A percentile compares a stretch with the other conserved stretches of the same genome.
These are phyloP conservation scores for Colletotrichum godetiae DNA, from an alignment of 2,329 filamentous ascomycete species.

Conservation along the genomic window DNA sequence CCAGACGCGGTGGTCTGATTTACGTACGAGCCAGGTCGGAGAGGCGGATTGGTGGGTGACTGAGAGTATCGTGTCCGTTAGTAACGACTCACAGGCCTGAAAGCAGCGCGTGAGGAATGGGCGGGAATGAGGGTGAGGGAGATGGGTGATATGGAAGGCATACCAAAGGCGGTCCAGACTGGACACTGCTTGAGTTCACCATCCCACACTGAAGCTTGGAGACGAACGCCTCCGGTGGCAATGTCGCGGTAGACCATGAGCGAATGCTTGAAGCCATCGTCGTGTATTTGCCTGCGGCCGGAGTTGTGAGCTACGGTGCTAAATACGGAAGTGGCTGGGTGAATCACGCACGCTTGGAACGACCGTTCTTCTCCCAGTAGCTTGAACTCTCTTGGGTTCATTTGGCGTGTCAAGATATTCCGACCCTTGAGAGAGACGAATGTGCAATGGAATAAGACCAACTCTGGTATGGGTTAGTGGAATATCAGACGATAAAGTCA, in stretches of 20 bases:
- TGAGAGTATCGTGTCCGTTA: constrained; percentile 40
- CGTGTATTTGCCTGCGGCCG: constrained; percentile 61
- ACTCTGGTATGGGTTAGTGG: constrained; percentile 53
- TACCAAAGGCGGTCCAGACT: constrained; percentile 74
- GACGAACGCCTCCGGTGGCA: constrained; percentile 59
- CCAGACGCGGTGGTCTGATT: constrained; percentile 59
- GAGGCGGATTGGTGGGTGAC: constrained; percentile 64
- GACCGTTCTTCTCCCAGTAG: constrained; percentile 61
- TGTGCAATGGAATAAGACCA: constrained; percentile 69
- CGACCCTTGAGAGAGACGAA: constrained; percentile 68
- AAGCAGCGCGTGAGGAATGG: background rate
- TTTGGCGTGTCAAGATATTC: constrained; percentile 55
- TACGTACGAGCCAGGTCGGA: constrained; percentile 62
- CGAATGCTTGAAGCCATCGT: constrained; percentile 65
- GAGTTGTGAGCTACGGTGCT: background rate
- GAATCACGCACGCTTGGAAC: constrained; percentile 65
- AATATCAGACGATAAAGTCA: constrained; percentile 4
- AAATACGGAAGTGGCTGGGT: background rate
- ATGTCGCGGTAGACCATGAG: constrained; percentile 66
- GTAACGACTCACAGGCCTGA: background rate
- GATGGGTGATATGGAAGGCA: constrained; percentile 33
- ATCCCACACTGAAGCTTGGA: constrained; percentile 68
- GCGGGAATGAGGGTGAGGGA: background rate
- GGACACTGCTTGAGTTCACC: constrained; percentile 66
- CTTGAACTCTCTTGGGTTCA: constrained; percentile 58